Percentiles rank a stretch among this genome's conserved stretches.
These are phyloP conservation scores for Lepidium didymum DNA, from an alignment of 345 rosid species.

Conservation along the genomic window DNA sequence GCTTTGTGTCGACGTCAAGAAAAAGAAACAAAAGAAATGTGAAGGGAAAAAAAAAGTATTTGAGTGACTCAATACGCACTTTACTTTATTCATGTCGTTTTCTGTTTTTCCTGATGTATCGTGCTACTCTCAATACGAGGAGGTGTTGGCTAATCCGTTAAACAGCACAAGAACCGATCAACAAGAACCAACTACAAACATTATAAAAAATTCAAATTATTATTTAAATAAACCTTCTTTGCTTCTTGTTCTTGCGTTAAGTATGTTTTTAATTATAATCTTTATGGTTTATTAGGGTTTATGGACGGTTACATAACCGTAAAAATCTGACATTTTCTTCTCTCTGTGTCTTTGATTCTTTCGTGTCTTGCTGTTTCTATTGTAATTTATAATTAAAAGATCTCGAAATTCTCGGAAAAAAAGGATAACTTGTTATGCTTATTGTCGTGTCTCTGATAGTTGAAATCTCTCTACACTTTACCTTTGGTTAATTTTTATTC, in stretches of 20 bases:
- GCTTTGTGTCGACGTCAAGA: background rate
- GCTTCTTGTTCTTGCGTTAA: background rate
- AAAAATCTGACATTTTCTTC: background rate
- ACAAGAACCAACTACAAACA: background rate
- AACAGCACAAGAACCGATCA: background rate
- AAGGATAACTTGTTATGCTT: conserved; percentile 4
- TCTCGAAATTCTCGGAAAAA: conserved; percentile 7
- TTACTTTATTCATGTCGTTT: background rate
- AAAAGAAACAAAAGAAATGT: background rate
- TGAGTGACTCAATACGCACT: background rate
- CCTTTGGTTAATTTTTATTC: background rate
- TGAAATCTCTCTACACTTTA: background rate
- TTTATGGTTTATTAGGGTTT: background rate
- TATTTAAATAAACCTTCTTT: background rate
- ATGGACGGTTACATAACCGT: conserved; percentile 21
- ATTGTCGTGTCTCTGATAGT: conserved; percentile 23
- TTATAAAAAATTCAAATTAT: background rate
- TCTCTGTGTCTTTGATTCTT: background rate
- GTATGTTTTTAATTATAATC: background rate
- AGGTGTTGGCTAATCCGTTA: background rate
- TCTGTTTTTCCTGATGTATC: background rate
- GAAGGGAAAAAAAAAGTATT: background rate
- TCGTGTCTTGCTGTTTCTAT: conserved; percentile 16
- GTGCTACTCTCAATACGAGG: background rate
- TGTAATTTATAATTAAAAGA: background rate